Base-by-base conservation (phyloP, 139 green algal species). In the Tetradesmus obliquus region DNA sequence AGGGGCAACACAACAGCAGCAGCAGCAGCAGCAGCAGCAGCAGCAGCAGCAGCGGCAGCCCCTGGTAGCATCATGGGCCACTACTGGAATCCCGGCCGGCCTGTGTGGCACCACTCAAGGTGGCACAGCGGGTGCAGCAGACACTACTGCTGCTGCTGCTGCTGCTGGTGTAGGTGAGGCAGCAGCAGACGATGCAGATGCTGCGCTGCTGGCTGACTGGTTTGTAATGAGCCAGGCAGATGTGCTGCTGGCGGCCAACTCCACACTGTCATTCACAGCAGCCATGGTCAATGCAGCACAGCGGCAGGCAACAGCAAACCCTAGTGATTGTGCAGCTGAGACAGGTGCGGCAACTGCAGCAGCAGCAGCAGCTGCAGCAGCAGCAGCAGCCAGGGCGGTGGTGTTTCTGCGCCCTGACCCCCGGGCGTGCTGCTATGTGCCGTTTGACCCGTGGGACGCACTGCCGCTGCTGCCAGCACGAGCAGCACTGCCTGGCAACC, bases 391-490 rank as follows among this genome's bases (percentile, higher is more conserved):
- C 60, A 20, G 60, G 60, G 60, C 10, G 15, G 10, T 12, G 9
- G 19, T 71, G 60, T 71, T 71, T 71, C 60, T 84, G 24, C 79
- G 79, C 1, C 79, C 79, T n/a, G 79, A 84, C 79, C 79, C 79
- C n/a, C n/a, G 79, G 32, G 17, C 8, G 79, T 20, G 79, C 24
- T n/a, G 24, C 54, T 84, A 57, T 84, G 79, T 55, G n/a, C 6
- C 8, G 9, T 84, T 84, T 60, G 79, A 84, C 32, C 79, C 79
- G 6, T 84, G 79, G 79, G 79, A 55, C 19, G 32, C 24, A 7
- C 79, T 84, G 79, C 79, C 79, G 79, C 79, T 84, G 79, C 79
- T 84, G 79, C 79, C 79, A 54, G 79, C 79, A 17, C 79, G 79
- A 20, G 32, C 53, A 6, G 32, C 4, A 4, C 32, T 84, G 79